These are phyloP conservation scores for Eimeria tenella DNA, from an alignment of 169 alveolate species.

Conservation along the genomic window DNA sequence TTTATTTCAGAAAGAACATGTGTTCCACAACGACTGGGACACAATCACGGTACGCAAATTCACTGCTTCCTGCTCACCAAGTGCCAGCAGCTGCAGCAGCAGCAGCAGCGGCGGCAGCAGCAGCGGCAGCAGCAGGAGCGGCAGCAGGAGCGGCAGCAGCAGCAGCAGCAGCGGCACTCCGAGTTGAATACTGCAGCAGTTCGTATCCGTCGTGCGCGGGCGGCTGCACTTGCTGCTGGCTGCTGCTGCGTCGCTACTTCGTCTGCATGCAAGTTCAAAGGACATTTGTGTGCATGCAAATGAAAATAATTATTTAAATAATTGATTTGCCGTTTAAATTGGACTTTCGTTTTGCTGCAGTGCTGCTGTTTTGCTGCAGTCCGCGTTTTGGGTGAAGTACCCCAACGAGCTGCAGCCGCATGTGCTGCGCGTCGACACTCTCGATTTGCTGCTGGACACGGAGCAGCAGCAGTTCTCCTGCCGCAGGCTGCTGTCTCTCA, in stretches of 20 bases:
- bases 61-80: too few relatives aligned
- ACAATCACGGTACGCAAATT: slow-evolving; percentile 49
- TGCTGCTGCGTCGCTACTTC: not conserved
- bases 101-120: too few relatives aligned
- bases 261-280: not conserved
- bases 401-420: slow-evolving; percentile 78
- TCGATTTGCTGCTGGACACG: slow-evolving; percentile 33
- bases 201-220: too few relatives aligned
- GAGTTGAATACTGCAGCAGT: too few relatives aligned
- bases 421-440: slow-evolving; percentile 75
- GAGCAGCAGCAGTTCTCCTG: slow-evolving; percentile 38
- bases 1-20: slow-evolving; percentile 1
- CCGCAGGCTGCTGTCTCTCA: slow-evolving; percentile 62
- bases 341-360: not conserved
- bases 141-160: too few relatives aligned
- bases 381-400: slow-evolving; percentile 74
- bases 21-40: slow-evolving; percentile 72
- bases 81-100: too few relatives aligned
- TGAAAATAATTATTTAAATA: too few relatives aligned
- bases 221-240: not conserved
- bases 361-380: slow-evolving; percentile 26
- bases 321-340: not conserved
- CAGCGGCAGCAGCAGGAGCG: too few relatives aligned
- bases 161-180: too few relatives aligned
- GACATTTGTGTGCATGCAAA: not conserved